Conservation (phyloP, 306 rosid species). For the Quercus mongolica region DNA sequence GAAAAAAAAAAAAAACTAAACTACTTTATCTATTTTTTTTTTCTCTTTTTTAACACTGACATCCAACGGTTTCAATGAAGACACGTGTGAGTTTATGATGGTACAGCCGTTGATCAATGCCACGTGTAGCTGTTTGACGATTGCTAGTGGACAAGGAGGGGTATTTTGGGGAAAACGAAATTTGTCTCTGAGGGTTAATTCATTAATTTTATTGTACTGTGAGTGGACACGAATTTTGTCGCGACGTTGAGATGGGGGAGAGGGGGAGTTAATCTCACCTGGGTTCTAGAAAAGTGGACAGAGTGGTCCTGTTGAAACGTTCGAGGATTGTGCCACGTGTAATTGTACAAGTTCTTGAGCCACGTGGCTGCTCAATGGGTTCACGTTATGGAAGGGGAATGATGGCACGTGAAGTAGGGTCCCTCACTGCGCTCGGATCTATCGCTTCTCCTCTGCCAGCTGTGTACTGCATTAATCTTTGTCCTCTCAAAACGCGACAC, state of each 20-base stretch:
- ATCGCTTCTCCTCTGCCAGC: constrained; percentile 35
- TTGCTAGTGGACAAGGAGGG: constrained; percentile 20
- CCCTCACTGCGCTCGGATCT: constrained; percentile 21
- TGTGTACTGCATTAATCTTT: constrained; percentile 5
- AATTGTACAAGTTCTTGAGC: accelerated
- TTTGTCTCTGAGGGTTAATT: background rate
- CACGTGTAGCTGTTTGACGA: constrained; percentile 14
- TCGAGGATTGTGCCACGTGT: constrained; percentile 35
- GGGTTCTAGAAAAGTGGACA: constrained; percentile 32
- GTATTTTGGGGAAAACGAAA: constrained; percentile 12
- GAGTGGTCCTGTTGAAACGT: constrained; percentile 47
- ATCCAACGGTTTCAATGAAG: too few species aligned
- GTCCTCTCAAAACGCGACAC: constrained; percentile 26
- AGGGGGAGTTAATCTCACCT: constrained; percentile 21
- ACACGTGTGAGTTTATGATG: background rate
- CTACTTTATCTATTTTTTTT: background rate
- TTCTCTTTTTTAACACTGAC: too few species aligned
- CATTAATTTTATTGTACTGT: too few species aligned
- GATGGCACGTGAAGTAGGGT: constrained; percentile 49
- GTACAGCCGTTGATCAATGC: background rate
- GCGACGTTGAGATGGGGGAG: constrained; percentile 21
- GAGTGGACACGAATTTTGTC: constrained; percentile 25
- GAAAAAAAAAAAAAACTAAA: background rate
- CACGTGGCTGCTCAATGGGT: constrained; percentile 21
- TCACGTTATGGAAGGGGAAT: background rate